Evolutionary conservation across 140 eudicot species (phyloP), one percentile per base, ranked within the genome.

Genomic region (Anethum foeniculum): DNA sequence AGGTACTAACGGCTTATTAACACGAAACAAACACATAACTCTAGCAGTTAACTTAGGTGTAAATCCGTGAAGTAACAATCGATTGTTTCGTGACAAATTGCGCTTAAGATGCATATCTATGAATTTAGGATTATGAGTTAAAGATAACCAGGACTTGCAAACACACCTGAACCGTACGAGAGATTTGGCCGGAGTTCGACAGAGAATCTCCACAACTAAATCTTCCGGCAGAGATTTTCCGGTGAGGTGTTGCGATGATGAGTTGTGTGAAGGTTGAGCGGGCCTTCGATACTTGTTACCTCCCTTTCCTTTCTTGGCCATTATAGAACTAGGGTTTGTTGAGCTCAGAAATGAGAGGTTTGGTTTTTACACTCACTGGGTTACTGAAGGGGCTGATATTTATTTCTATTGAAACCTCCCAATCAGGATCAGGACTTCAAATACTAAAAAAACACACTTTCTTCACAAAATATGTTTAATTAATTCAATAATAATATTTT

Each of bases 151-250:
- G 9, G 77, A 41, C 9, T 73, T 73, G 32, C 54, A 73, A 6
- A 73, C 77, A 73, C 77, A 73, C 25, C 52, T 39, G 52, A 73
- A 73, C 0, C 77, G 77, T 15, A 73, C 34, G 5, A 73, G 51
- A n/a, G 77, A 73, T 41, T 73, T 73, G 51, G 47, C 77, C 77
- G 36, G 77, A 41, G 52, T 39, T 73, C 77, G 32, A 41, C 34
- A 19, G n/a, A 73, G 77, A 21, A 73, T n/a, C 15, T 73, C 77
- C 0, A 73, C 52, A 2, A 73, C 41, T 39, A 10, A 16, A 18
- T 73, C 77, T 41, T 73, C 52, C 52, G 54, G 77, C 27, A 73
- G 77, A 19, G 76, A 13, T 65, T 30, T 30, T 27, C 36, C 38
- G 72, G 72, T 65, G 72, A 4, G 39, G 25, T 28, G 2, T 30